Base-by-base conservation (phyloP, 495 filamentous ascomycete species). In the Trichoderma parareesei region DNA sequence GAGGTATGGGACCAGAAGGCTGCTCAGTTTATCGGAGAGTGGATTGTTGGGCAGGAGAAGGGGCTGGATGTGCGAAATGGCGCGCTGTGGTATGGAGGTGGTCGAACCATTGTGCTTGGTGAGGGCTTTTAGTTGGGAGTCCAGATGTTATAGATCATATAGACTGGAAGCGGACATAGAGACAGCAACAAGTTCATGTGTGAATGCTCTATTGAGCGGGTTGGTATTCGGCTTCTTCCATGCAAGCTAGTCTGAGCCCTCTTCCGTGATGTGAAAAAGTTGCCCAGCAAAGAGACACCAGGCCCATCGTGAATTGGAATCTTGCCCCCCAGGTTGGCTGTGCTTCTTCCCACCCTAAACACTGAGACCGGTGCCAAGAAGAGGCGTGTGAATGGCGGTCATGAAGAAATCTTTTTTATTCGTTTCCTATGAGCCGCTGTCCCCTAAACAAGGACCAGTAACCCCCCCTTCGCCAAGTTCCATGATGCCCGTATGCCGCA, bases 21-120 rank as follows among this genome's bases (percentile, higher is more conserved):
- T 20, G 60, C 64, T 20, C 64, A 74, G 37, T 71, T 75, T 44
- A 70, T 76, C 27, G 75, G 81, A 35, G 76, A 84, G 69, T 96
- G 91, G 91, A 78, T 87, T 62, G 82, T 94, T 33, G 91, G 91
- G 1, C 84, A 92, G 67, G 90, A 91, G 71, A 83, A 78, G 67
- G 91, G 91, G 1, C 72, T 95, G 48, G 88, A 90, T 67, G 83
- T 84, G 66, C 81, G 87, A 43, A 81, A 78, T 63, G 92, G 92
- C 0, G 77, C 77, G 27, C 78, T 93, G 18, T 97, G 91, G 90
- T 97, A 95, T 77, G 92, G 92, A 35, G 89, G 85, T 35, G 90
- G 91, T 1, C 79, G 86, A 55, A 84, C 80, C 7, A 75, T 91
- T 38, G 70, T 79, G 65, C 38, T 81, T 18, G 90, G 90, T 6